These are phyloP conservation scores for Sequoiadendron giganteum DNA, from an alignment of 75 land plant genomes.

Conservation along the genomic window DNA sequence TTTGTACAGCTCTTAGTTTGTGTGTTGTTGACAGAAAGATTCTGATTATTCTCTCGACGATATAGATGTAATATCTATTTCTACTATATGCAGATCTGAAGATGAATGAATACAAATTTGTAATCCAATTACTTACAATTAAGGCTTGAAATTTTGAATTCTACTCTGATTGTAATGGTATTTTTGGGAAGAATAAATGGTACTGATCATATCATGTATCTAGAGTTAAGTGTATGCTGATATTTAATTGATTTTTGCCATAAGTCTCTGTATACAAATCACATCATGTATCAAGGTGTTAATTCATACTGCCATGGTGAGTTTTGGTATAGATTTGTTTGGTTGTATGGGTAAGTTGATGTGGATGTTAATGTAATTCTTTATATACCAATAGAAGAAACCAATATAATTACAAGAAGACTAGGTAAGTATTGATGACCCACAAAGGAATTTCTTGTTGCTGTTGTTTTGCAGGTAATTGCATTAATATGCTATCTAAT, in stretches of 20 bases:
- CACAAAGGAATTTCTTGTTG: neutral
- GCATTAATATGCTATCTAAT: slow-evolving; percentile 90
- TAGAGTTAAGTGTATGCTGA: neutral
- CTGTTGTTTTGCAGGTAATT: slow-evolving; percentile 68
- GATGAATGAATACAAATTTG: neutral
- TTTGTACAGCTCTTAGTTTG: neutral
- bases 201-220: neutral
- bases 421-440: neutral
- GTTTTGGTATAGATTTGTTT: neutral
- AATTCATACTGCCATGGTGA: neutral
- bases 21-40: neutral
- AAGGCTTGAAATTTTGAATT: neutral
- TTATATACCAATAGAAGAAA: neutral
- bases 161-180: neutral
- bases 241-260: neutral
- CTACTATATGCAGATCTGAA: neutral
- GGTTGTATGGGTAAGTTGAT: neutral
- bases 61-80: neutral
- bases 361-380: neutral
- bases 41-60: neutral
- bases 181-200: neutral
- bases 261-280: neutral
- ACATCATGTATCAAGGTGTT: neutral
- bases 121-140: neutral
- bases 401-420: neutral